A percentile compares a stretch with the other conserved stretches of the same genome.
These are phyloP conservation scores for Stachybotrys chlorohalonatus DNA, from an alignment of 2,329 filamentous ascomycete genomes.

Conservation along the genomic window DNA sequence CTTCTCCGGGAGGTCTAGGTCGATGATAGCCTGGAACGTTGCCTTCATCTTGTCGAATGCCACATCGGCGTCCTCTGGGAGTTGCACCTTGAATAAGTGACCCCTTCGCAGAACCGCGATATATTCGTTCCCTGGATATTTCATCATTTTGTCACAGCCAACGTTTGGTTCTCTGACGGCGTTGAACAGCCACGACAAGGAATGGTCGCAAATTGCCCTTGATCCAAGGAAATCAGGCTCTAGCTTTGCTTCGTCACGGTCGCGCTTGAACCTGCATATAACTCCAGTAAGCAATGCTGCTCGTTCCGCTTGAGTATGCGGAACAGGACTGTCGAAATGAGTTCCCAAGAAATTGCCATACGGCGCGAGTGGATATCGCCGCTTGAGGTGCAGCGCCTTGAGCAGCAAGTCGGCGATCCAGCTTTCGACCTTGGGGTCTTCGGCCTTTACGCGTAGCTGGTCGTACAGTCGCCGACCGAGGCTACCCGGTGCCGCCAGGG, in stretches of 20 bases:
- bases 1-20: background rate
- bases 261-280: background rate
- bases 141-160: background rate
- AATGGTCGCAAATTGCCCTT: background rate
- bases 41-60: background rate
- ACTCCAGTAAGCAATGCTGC: background rate
- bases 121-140: background rate
- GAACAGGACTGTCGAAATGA: background rate
- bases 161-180: background rate
- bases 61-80: background rate
- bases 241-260: background rate
- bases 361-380: background rate
- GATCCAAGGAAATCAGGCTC: background rate
- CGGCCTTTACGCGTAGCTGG: background rate
- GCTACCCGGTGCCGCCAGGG: background rate
- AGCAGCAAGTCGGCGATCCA: background rate
- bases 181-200: background rate
- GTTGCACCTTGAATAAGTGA: background rate
- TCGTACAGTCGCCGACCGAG: background rate
- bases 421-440: background rate
- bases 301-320: background rate
- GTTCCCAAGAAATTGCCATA: background rate
- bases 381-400: background rate
- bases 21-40: background rate
- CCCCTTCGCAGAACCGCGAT: background rate